Base-by-base conservation (phyloP, 1,284 basidiomycete species). In the Hortiboletus rubellus region DNA sequence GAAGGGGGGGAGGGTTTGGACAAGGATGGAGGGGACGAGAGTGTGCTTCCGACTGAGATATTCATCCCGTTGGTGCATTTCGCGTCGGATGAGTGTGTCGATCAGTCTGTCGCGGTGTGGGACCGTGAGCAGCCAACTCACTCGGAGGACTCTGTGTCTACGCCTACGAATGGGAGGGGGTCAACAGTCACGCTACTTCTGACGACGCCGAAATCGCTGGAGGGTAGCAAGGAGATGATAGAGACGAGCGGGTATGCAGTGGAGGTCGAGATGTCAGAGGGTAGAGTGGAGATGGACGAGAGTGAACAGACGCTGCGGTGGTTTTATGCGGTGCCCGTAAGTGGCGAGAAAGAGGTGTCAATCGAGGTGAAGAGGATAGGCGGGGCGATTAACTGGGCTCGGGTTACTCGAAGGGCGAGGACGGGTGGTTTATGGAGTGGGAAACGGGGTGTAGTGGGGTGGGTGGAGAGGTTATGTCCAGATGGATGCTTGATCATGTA, bases 1-100 rank as follows among this genome's bases (percentile, higher is more conserved):
- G 65, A 63, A 5, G 61, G 56, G 1, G 61, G 38, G 2, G 61
- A 40, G 11, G 34, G 33, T 40, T 38, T 14, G 15, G 38, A 27
- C 67, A 74, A 52, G 52, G 33, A 44, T 1, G 8, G 8, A 11
- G 34, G n/a, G 14, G 74, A 74, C 9, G 74, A 74, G 27, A 43
- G 57, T 11, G 34, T 14, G 7, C 72, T 85, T 2, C 79, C 85
- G 12, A 96, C 93, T 11, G 93, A 96, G 78, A 87, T 97, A 17
- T 98, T 84, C 70, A 71, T 97, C 1, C 95, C 95, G 1, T 79
- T 92, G 52, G 84, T 96, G n/a, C 94, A 97, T 72, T 98, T 86
- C 67, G 94, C 92, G 5, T 78, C 78, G 12, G 76, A 79, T 15
- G 67, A 66, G 30, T 68, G 76, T 45, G 67, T 80, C 24, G 61